phyloP scores from a whole-genome alignment of 495 filamentous ascomycete species.

The Filosporella fistucella region DNA sequence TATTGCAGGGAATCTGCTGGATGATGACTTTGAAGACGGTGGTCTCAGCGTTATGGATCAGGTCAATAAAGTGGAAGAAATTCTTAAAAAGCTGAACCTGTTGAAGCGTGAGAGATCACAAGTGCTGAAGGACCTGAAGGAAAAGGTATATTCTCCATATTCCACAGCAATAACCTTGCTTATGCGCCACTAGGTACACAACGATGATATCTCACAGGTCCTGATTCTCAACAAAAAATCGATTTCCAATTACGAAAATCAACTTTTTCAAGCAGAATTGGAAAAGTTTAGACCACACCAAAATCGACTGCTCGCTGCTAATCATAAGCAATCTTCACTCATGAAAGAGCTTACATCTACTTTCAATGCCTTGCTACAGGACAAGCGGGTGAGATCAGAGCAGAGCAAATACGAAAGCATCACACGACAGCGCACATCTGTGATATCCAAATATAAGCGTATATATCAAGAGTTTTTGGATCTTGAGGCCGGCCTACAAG shows the following conservation, averaged over 20 bases:
- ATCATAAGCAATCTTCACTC: slow-evolving; percentile 86
- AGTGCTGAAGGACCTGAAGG: slow-evolving; percentile 93
- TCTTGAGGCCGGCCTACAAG: slow-evolving; percentile 75
- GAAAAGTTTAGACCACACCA: slow-evolving; percentile 97
- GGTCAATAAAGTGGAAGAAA: slow-evolving; percentile 82
- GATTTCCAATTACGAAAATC: slow-evolving; percentile 79
- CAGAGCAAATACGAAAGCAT: slow-evolving; percentile 91
- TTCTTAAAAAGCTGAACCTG: slow-evolving; percentile 85
- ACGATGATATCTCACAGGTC: slow-evolving; percentile 95
- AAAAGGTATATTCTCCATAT: slow-evolving; percentile 61
- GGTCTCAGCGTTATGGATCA: slow-evolving; percentile 81
- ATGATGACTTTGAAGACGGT: slow-evolving; percentile 84
- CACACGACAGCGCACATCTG: slow-evolving; percentile 73
- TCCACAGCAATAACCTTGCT: slow-evolving; percentile 15
- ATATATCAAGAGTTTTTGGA: slow-evolving; percentile 91
- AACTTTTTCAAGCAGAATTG: slow-evolving; percentile 88
- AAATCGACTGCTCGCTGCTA: slow-evolving; percentile 82
- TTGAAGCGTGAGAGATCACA: slow-evolving; percentile 87
- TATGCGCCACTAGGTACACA: slow-evolving; percentile 64
- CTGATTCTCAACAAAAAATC: slow-evolving; percentile 96
- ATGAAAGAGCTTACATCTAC: slow-evolving; percentile 93
- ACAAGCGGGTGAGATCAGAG: slow-evolving; percentile 89
- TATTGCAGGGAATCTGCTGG: slow-evolving; percentile 69
- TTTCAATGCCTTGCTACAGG: slow-evolving; percentile 85
- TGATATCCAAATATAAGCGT: slow-evolving; percentile 84